Conservation (phyloP, 2,329 filamentous ascomycete species). For the Berkeleyomyces basicola region DNA sequence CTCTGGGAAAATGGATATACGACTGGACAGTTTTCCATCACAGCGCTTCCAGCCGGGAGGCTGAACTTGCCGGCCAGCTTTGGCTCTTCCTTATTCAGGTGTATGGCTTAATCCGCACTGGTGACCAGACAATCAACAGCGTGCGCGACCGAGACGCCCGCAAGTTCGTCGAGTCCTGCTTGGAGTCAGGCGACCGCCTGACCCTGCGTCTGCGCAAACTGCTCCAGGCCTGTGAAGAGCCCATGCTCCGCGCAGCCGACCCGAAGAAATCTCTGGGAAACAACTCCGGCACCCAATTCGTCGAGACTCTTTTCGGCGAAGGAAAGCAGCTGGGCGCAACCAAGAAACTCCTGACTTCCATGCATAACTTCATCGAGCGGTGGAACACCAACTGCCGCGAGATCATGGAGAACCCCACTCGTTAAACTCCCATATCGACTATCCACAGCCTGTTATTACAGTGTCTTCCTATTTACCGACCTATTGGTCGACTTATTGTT, state of each 20-base stretch:
- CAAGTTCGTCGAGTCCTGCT: slow-evolving; percentile 78
- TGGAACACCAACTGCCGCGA: slow-evolving; percentile 95
- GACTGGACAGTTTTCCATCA: slow-evolving; percentile 96
- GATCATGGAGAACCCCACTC: slow-evolving; percentile 49
- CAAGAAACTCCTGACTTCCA: slow-evolving; percentile 79
- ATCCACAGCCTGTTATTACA: too few relatives aligned
- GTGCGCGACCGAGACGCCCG: slow-evolving; percentile 58
- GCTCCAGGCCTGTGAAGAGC: slow-evolving; percentile 79
- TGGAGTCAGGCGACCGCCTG: slow-evolving; percentile 73
- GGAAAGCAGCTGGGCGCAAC: slow-evolving; percentile 81
- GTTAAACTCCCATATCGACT: slow-evolving; percentile 23
- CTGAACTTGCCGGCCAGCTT: slow-evolving; percentile 82
- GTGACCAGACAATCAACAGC: slow-evolving; percentile 57
- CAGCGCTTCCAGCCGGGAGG: slow-evolving; percentile 64
- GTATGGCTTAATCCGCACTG: slow-evolving; percentile 82
- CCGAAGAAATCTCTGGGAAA: slow-evolving; percentile 62
- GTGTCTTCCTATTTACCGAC: too few relatives aligned
- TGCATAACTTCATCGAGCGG: slow-evolving; percentile 77
- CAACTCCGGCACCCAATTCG: slow-evolving; percentile 86
- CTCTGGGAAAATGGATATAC: slow-evolving; percentile 96
- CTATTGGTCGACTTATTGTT: too few relatives aligned
- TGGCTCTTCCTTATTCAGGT: slow-evolving; percentile 93
- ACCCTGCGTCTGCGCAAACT: slow-evolving; percentile 72
- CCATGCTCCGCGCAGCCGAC: slow-evolving; percentile 84
- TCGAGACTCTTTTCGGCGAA: slow-evolving; percentile 85